phyloP scores from a whole-genome alignment of 768 basidiomycete species.

The Pleurotus platypus region DNA sequence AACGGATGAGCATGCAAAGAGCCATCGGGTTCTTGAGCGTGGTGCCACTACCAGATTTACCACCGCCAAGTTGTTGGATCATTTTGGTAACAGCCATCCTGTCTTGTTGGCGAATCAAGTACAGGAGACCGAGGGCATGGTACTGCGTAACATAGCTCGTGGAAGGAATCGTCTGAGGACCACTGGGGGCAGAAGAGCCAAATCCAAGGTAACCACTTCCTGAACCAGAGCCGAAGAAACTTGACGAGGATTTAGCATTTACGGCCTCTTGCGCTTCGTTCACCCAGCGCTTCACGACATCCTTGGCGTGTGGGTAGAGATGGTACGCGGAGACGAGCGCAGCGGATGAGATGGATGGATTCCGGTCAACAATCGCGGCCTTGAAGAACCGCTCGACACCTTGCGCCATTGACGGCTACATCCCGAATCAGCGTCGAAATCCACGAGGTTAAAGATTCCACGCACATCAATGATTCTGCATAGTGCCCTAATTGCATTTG shows the following conservation, averaged over 20 bases:
- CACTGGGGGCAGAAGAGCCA: slow-evolving; percentile 53
- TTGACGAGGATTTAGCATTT: slow-evolving; percentile 75
- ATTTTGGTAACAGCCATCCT: slow-evolving; percentile 99
- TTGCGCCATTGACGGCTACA: slow-evolving; percentile 97
- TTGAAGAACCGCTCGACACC: slow-evolving; percentile 99
- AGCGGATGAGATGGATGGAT: slow-evolving; percentile 92
- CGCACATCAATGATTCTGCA: slow-evolving; percentile 96
- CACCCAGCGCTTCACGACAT: slow-evolving; percentile 98
- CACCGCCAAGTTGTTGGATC: slow-evolving; percentile 95
- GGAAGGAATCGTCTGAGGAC: slow-evolving; percentile 76
- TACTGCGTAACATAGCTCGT: slow-evolving; percentile 96
- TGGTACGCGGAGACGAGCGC: slow-evolving; percentile 97
- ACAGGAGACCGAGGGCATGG: slow-evolving; percentile 91
- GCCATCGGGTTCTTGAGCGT: slow-evolving; percentile 95
- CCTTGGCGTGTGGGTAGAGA: slow-evolving; percentile 88
- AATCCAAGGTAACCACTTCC: slow-evolving; percentile 73
- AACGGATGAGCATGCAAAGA: slow-evolving; percentile 96
- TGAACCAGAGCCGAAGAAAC: slow-evolving; percentile 56
- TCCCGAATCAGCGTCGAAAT: slow-evolving; percentile 8
- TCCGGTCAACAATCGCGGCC: slow-evolving; percentile 96
- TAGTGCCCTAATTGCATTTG: slow-evolving; percentile 94
- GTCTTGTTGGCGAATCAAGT: slow-evolving; percentile 94
- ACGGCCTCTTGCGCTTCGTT: slow-evolving; percentile 98
- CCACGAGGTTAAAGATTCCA: slow-evolving; percentile 16
- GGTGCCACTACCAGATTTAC: slow-evolving; percentile 79